phyloP scores from a whole-genome alignment of 306 rosid species.

The Vigna angularis region DNA sequence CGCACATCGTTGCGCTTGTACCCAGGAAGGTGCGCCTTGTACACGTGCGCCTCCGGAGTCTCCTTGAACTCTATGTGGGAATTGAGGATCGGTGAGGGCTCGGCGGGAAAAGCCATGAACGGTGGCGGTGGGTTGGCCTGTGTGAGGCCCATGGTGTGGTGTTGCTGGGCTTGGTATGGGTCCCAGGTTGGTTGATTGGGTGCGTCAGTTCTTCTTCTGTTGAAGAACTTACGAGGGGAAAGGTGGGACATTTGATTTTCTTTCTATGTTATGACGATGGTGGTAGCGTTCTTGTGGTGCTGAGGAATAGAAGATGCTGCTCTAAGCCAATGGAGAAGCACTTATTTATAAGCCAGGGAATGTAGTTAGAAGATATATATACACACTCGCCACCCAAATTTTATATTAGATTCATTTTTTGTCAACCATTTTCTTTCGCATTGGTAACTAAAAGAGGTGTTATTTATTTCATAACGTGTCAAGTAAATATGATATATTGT shows the following conservation, averaged over 20 bases:
- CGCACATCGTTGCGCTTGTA: conserved; percentile 51
- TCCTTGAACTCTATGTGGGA: conserved; percentile 52
- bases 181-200: conserved; percentile 18
- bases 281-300: not conserved
- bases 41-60: conserved; percentile 49
- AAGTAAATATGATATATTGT: too few species aligned
- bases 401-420: too few species aligned
- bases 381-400: too few species aligned
- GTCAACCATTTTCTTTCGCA: too few species aligned
- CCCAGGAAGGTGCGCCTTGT: conserved; percentile 55
- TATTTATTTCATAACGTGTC: too few species aligned
- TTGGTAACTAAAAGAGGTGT: too few species aligned
- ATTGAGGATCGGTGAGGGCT: conserved; percentile 40
- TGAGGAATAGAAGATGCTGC: not conserved
- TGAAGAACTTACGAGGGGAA: not conserved
- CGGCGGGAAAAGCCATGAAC: conserved; percentile 14
- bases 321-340: not conserved
- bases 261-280: not conserved
- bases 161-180: not conserved
- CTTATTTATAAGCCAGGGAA: not conserved
- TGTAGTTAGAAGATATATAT: too few species aligned
- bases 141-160: not conserved
- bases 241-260: conserved; percentile 9
- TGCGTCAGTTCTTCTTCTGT: conserved; percentile 41
- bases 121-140: not conserved